phyloP scores from a whole-genome alignment of 2,329 filamentous ascomycete species.

The Talaromyces piceae region DNA sequence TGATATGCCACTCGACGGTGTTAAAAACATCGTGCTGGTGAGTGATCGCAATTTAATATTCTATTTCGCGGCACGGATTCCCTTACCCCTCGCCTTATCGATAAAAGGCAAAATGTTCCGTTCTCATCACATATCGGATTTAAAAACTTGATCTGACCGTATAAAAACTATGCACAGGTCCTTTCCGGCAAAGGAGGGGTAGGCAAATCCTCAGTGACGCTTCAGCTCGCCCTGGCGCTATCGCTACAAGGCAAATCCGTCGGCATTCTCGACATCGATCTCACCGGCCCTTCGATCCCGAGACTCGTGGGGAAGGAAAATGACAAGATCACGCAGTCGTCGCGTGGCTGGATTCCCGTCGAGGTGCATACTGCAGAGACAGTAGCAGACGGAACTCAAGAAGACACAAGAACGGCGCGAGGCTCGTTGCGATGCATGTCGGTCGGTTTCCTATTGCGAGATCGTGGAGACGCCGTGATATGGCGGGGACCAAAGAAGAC shows the following conservation, averaged over 20 bases:
- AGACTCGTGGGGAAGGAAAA: constrained; percentile 86
- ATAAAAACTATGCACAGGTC: constrained; percentile 43
- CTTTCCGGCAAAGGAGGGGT: constrained; percentile 97
- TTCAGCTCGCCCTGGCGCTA: constrained; percentile 85
- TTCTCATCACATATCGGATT: not conserved
- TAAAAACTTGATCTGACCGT: not conserved
- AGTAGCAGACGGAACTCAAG: not conserved
- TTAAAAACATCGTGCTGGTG: constrained; percentile 39
- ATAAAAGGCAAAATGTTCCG: constrained; percentile 2
- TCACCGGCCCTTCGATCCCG: constrained; percentile 93
- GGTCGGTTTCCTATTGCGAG: constrained; percentile 78
- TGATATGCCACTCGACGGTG: constrained; percentile 35
- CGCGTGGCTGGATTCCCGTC: constrained; percentile 87
- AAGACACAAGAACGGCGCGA: constrained; percentile 15
- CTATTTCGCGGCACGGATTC: not conserved
- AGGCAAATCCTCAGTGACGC: constrained; percentile 95
- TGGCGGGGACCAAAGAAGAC: constrained; percentile 99
- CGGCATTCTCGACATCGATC: constrained; percentile 90
- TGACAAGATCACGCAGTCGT: constrained; percentile 83
- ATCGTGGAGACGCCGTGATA: constrained; percentile 83
- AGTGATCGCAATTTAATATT: too few relatives aligned
- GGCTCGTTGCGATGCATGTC: constrained; percentile 66
- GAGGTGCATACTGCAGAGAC: constrained; percentile 60
- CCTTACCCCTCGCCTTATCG: constrained; percentile 22
- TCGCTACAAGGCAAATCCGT: constrained; percentile 79